Evolutionary conservation across 352 stramenopile species (phyloP).

Genomic region (Globisporangium heterothallicum): DNA sequence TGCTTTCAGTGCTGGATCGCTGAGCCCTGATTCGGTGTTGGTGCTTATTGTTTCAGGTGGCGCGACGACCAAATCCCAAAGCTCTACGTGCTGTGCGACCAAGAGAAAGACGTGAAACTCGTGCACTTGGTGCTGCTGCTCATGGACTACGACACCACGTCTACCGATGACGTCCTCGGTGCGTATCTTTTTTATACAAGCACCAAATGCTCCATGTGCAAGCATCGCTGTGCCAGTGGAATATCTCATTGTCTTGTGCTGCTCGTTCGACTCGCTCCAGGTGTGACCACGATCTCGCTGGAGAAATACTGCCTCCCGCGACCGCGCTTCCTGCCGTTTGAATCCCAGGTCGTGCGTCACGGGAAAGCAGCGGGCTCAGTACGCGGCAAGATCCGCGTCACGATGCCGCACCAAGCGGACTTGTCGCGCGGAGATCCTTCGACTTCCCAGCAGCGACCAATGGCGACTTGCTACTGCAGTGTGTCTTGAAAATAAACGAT

Average conservation of each 20-base stretch:
- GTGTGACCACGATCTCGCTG: slow-evolving; percentile 52
- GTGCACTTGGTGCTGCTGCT: slow-evolving; percentile 70
- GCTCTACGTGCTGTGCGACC: slow-evolving; percentile 44
- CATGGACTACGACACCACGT: slow-evolving; percentile 82
- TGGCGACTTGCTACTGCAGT: slow-evolving; percentile 48
- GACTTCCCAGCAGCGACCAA: slow-evolving; percentile 16
- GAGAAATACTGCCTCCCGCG: slow-evolving; percentile 40
- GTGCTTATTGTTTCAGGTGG: slow-evolving; percentile 40
- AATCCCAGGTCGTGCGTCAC: slow-evolving; percentile 37
- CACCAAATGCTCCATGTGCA: too few species aligned
- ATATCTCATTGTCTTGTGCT: background rate
- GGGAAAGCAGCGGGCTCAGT: slow-evolving; percentile 50
- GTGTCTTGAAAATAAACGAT: slow-evolving; percentile 26
- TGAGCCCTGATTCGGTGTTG: too few species aligned
- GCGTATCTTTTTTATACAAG: too few species aligned
- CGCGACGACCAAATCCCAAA: slow-evolving; percentile 58
- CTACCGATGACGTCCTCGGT: slow-evolving; percentile 67
- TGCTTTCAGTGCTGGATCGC: too few species aligned
- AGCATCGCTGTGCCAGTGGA: too few species aligned
- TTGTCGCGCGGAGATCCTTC: slow-evolving; percentile 13
- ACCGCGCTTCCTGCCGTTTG: slow-evolving; percentile 52
- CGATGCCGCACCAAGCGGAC: slow-evolving; percentile 48
- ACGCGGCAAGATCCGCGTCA: slow-evolving; percentile 50
- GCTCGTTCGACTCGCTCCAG: slow-evolving; percentile 11
- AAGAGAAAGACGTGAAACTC: slow-evolving; percentile 45